phyloP scores from a whole-genome alignment of 2,329 filamentous ascomycete species.

The Decorospora gaudefroyi region DNA sequence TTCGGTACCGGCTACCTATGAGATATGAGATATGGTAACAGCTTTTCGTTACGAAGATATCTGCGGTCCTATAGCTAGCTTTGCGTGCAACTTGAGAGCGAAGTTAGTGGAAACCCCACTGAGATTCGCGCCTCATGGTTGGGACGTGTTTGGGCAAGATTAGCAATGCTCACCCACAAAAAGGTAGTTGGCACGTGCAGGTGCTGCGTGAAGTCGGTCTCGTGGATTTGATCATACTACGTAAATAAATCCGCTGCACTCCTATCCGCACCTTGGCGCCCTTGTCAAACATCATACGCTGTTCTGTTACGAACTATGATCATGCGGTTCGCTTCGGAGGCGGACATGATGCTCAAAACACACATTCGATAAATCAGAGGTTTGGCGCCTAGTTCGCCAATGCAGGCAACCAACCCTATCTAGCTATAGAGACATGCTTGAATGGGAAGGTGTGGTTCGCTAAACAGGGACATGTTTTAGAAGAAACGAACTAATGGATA shows the following conservation, averaged over 20 bases:
- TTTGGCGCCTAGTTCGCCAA: constrained; percentile 14
- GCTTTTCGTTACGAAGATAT: no score
- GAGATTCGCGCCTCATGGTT: no score
- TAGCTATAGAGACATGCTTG: constrained; percentile 6
- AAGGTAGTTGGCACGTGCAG: no score
- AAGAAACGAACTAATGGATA: constrained; percentile 1
- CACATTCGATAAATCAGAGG: constrained; percentile 20
- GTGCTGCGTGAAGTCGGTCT: no score
- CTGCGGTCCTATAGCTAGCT: no score
- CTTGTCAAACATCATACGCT: constrained; percentile 5
- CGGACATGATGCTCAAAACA: constrained; percentile 19
- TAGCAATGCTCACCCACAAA: no score
- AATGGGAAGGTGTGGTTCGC: constrained; percentile 15
- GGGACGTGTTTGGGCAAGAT: no score
- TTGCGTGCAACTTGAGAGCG: no score
- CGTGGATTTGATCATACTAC: no score
- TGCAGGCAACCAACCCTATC: constrained; percentile 1
- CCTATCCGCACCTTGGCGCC: constrained; percentile 5
- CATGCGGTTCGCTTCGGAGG: constrained; percentile 6
- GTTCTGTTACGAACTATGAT: constrained; percentile 7
- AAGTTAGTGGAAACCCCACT: no score
- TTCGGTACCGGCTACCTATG: no score
- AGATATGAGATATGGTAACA: no score
- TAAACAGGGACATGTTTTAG: background rate
- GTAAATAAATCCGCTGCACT: background rate